A percentile compares a stretch with the other conserved stretches of the same genome.
These are phyloP conservation scores for Emmonsia crescens DNA, from an alignment of 2,329 filamentous ascomycete genomes.

Conservation along the genomic window DNA sequence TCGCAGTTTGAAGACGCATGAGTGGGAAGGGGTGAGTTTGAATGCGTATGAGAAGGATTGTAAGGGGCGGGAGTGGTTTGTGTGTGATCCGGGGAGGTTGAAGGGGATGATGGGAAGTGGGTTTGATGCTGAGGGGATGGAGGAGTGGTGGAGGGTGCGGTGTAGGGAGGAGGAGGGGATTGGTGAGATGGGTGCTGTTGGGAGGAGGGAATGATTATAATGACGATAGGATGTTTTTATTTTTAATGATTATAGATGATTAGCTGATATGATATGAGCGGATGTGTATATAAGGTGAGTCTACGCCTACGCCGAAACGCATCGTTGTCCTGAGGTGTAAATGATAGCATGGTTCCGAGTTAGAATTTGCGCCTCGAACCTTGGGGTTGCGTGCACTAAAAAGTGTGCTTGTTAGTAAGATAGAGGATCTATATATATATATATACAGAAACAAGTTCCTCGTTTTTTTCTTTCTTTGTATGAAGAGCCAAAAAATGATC, in stretches of 20 bases:
- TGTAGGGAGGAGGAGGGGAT: conserved; percentile 5
- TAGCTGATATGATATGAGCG: neutral
- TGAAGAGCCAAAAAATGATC: neutral
- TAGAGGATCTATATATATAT: no score
- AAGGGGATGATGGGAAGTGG: conserved; percentile 8
- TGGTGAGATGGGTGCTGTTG: neutral
- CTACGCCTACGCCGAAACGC: neutral
- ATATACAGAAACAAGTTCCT: neutral
- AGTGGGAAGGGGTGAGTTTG: conserved; percentile 19
- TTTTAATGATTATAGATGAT: neutral
- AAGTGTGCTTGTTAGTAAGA: no score
- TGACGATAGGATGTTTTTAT: neutral
- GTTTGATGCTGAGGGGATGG: conserved; percentile 2
- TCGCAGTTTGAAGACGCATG: conserved; percentile 20
- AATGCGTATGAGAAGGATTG: conserved; percentile 21
- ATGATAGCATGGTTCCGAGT: neutral
- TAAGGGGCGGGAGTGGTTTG: conserved; percentile 18
- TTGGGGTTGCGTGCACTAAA: neutral
- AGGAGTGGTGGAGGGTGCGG: conserved; percentile 14
- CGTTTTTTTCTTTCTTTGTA: neutral
- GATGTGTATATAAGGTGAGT: neutral
- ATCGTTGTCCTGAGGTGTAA: neutral
- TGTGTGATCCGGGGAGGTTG: conserved; percentile 13
- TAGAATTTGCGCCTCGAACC: no score
- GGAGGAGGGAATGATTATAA: neutral